phyloP scores from a whole-genome alignment of 176 grass and related monocot species.

The Hsuehochloa calcarea region DNA sequence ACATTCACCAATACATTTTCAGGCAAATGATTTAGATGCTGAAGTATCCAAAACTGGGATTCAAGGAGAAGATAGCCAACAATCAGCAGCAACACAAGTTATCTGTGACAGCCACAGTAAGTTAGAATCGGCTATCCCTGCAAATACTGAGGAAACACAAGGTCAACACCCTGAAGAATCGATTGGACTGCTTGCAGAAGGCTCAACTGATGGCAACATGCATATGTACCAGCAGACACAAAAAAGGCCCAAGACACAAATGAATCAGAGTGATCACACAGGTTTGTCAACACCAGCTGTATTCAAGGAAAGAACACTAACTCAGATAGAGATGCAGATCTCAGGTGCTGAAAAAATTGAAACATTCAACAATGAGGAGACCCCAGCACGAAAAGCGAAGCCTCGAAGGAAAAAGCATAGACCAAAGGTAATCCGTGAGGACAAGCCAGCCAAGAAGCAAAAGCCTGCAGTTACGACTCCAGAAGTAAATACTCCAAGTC shows the following conservation, averaged over 20 bases:
- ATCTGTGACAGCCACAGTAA: constrained; percentile 4
- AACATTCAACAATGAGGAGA: constrained; percentile 24
- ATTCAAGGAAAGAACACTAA: constrained; percentile 29
- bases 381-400: constrained; percentile 19
- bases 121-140: constrained; percentile 4
- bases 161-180: constrained; percentile 17
- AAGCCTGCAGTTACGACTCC: constrained; percentile 36
- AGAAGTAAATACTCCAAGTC: constrained; percentile 26
- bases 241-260: constrained; percentile 27
- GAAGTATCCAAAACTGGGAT: constrained; percentile 4
- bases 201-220: constrained; percentile 6
- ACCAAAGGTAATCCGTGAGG: constrained; percentile 63
- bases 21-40: background rate
- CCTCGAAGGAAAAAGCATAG: constrained; percentile 53
- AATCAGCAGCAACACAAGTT: background rate
- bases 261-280: constrained; percentile 26
- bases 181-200: background rate
- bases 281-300: constrained; percentile 26
- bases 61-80: constrained; percentile 8
- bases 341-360: constrained; percentile 12
- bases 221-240: constrained; percentile 14
- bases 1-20: constrained; percentile 14
- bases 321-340: constrained; percentile 35
- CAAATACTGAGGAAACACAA: constrained; percentile 12
- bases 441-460: constrained; percentile 24